Evolutionary conservation across 192 early-diverging fungal species (phyloP), one percentile per base, ranked within the genome.

Genomic region (Backusella tuberculispora): DNA sequence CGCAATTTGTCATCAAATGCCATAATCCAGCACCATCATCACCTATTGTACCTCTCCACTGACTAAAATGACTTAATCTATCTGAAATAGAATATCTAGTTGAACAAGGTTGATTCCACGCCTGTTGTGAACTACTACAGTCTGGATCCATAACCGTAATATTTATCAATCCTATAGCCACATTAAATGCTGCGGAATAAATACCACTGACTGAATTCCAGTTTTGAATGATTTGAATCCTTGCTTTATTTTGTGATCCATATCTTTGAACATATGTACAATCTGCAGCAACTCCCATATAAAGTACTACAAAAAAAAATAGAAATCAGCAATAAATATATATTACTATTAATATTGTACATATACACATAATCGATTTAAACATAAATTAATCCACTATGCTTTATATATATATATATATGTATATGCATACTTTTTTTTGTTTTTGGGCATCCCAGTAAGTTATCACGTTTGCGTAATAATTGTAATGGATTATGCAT

Each of bases 1-100:
- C 83, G 76, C 91, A 92, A 66, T 87, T 86, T 12, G 96, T 96
- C 94, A 98, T 91, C 74, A 99, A 82, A 82, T 97, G 96, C 97
- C 97, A 99, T 47, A 99, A 81, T 6, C 95, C 95, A 6, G 90
- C 88, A 4, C 91, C 88, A 81, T 97, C 95, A 19, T 85, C 81
- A 6, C 85, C 85, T 24, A 87, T 84, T 13, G 71, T 75, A 14
- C 92, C 94, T 69, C 97, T 86, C 97, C 97, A 99, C 41, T 81
- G 50, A 66, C 92, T 92, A 82, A 99, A 99, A 78, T 96, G 96
- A 80, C 88, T 93, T 63, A 99, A 78, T 15, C 95, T 87, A 10
- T 83, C 43, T 40, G 89, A 87, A 69, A 98, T 96, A 8, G 84
- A 73, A 77, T 96, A 97, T 15, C 70, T 29, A 29, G 82, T 60